A percentile compares a stretch with the other conserved stretches of the same genome.
Evolutionary conservation across 148 eudicot genomes (phyloP).

Genomic region (Chenopodium formosanum): DNA sequence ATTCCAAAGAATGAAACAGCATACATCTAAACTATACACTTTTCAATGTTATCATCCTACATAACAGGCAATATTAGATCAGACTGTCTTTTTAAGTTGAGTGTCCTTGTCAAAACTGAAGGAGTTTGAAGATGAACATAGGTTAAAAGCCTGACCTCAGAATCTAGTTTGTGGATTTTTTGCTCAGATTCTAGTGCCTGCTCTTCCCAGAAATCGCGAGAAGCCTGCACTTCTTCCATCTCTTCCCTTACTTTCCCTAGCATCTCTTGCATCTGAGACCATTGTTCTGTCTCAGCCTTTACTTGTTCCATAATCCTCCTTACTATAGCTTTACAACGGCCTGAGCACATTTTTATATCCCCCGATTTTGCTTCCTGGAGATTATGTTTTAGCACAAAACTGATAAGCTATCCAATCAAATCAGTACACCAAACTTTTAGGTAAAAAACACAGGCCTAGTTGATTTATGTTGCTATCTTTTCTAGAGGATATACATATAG

Average conservation of each 20-base stretch:
- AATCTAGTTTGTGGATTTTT: slow-evolving; percentile 45
- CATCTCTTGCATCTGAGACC: slow-evolving; percentile 99
- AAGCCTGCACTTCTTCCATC: slow-evolving; percentile 82
- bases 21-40: background rate
- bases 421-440: no score
- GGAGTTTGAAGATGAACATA: background rate
- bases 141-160: slow-evolving; percentile 43
- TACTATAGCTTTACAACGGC: slow-evolving; percentile 73
- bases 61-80: background rate
- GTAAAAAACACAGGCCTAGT: background rate
- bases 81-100: background rate
- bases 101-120: background rate
- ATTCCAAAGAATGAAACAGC: background rate
- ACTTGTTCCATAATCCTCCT: slow-evolving; percentile 86
- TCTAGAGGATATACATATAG: background rate
- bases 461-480: background rate
- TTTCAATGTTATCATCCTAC: background rate
- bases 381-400: background rate
- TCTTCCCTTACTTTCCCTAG: slow-evolving; percentile 67
- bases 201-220: slow-evolving; percentile 83
- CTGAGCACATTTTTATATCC: slow-evolving; percentile 48
- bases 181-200: slow-evolving; percentile 58
- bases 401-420: background rate
- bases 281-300: slow-evolving; percentile 86
- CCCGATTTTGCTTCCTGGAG: slow-evolving; percentile 46